Conservation (phyloP, 2,329 filamentous ascomycete genomes). For the Pyricularia pennisetigena region DNA sequence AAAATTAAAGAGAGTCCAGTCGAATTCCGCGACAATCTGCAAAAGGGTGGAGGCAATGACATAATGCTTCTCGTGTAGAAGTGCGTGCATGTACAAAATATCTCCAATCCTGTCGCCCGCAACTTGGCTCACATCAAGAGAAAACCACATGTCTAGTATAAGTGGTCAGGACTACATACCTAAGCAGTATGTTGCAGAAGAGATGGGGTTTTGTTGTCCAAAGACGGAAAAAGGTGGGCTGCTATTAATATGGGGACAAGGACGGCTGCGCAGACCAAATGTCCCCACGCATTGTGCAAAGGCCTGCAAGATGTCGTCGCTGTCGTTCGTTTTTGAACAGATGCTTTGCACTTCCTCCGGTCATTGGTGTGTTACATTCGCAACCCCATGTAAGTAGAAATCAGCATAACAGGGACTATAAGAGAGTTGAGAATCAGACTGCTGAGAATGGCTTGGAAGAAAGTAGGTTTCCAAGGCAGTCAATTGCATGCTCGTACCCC, state of each 20-base stretch:
- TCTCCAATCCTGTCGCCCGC: neutral
- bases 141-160: neutral
- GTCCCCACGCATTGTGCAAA: neutral
- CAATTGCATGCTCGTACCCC: neutral
- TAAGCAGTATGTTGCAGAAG: neutral
- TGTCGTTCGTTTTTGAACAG: neutral
- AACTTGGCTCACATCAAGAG: neutral
- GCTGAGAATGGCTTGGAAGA: neutral
- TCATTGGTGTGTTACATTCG: neutral
- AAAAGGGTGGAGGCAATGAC: neutral
- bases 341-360: neutral
- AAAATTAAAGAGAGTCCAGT: neutral
- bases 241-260: neutral
- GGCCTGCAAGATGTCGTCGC: constrained; percentile 5
- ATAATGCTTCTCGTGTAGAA: neutral
- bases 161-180: neutral
- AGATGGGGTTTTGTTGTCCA: neutral
- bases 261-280: neutral
- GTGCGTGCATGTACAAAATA: neutral
- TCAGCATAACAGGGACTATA: no score
- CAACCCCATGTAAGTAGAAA: neutral
- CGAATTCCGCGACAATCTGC: neutral
- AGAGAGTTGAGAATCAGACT: neutral
- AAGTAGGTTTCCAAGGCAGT: neutral
- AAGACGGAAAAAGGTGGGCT: neutral